Evolutionary conservation across 2,329 filamentous ascomycete genomes (phyloP), one percentile per base, ranked within the genome.

Genomic region (Penicillium sp.): DNA sequence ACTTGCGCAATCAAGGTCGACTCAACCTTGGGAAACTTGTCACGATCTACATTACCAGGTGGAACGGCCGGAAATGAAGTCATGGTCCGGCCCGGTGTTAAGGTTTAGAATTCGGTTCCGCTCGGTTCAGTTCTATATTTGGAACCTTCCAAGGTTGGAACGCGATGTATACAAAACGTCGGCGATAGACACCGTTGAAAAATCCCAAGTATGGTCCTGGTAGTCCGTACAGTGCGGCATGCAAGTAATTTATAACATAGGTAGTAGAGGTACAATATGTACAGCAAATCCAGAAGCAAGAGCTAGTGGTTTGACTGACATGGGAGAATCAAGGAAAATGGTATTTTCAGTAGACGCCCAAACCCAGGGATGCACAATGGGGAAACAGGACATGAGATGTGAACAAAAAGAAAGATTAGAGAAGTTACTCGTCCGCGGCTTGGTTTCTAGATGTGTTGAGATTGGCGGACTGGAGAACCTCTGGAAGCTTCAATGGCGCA

Each of bases 401-500:
- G 47, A 56, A 51, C 16, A 49, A 6, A 59, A 34, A 32, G 21
- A 44, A 47, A 51, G 21, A 45, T 43, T 43, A 32, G 21, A 51
- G 36, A 47, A 38, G 14, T 61, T 62, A 71, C 51, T 71, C 62
- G 10, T 63, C 57, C 5, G 64, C 58, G 38, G 58, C 57, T 13
- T 14, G 62, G 59, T 44, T 64, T 21, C 58, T 61, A 18, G 64
- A 66, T 38, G 64, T 63, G 43, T 59, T 68, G 52, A 71, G 57
- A 49, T 55, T 69, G 55, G 63, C 64, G 52, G 66, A 61, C 58
- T 70, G 67, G 42, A 77, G 56, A 13, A 71, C 68, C 7, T 83
- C 83, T 0, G 91, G 91, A 14, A 93, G 74, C 67, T 89, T 87
- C 71, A 92, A 86, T 2, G 84, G 85, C 8, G 72, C 68, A 36